Conservation (phyloP, 306 rosid species). For the barrel medic (Medicago truncatula) region MtrunA17r5.0-ANR NC_053044.1:37949001-37949500, state of each 20-base stretch:
- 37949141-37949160: not conserved
- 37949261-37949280: conserved; percentile 48
- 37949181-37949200: not conserved
- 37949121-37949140: not conserved
- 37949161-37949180: not conserved
- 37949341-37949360: conserved; percentile 75
- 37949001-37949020: conserved; percentile 88
- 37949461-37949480: conserved; percentile 62
- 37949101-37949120: not conserved
- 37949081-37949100: not conserved
- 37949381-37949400: conserved; percentile 90
- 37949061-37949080: not conserved
- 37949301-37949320: conserved; percentile 80
- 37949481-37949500: conserved; percentile 86
- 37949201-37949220: not conserved
- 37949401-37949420: conserved; percentile 75
- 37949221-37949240: not conserved
- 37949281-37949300: conserved; percentile 87
- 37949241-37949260: not conserved
- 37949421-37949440: conserved; percentile 79
- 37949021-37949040: conserved; percentile 77
- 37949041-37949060: conserved; percentile 46
- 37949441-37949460: conserved; percentile 81
- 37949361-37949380: conserved; percentile 77
- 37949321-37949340: conserved; percentile 92